Percentiles rank a stretch among this genome's conserved stretches.
Conservation (phyloP, 2,329 filamentous ascomycete genomes). For the Exophiala aquamarina region DNA sequence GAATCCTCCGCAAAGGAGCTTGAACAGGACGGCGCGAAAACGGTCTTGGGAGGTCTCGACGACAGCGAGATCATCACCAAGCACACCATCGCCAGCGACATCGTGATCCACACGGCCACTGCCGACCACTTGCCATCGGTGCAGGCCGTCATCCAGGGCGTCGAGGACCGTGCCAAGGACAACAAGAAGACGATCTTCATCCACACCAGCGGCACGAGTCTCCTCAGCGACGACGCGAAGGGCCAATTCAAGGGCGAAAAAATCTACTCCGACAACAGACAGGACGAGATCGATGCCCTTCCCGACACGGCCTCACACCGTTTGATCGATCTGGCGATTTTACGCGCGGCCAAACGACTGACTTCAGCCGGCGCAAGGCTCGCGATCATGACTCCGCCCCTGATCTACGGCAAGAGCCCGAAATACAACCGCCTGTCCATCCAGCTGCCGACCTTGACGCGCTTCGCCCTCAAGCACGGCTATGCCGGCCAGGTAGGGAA, state of each 20-base stretch:
- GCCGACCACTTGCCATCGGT: conserved; percentile 50
- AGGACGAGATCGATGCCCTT: conserved; percentile 42
- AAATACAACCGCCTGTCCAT: conserved; percentile 45
- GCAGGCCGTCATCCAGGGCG: conserved; percentile 45
- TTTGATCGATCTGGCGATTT: conserved; percentile 46
- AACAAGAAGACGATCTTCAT: conserved; percentile 47
- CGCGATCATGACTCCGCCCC: conserved; percentile 49
- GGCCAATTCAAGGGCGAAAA: conserved; percentile 38
- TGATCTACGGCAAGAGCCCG: conserved; percentile 48
- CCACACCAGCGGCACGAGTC: conserved; percentile 48
- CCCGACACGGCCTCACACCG: conserved; percentile 46
- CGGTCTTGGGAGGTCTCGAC: conserved; percentile 43
- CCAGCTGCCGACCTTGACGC: conserved; percentile 48
- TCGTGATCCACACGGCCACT: conserved; percentile 51
- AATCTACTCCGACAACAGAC: conserved; percentile 45
- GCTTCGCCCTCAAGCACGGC: conserved; percentile 51
- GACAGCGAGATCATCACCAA: conserved; percentile 42
- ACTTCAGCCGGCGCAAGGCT: conserved; percentile 43
- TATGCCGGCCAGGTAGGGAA: conserved; percentile 47
- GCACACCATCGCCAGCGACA: conserved; percentile 40
- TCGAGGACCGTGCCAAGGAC: conserved; percentile 39
- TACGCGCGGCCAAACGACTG: conserved; percentile 37
- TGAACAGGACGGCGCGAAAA: conserved; percentile 37
- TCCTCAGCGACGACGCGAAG: conserved; percentile 40
- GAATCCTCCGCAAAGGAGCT: conserved; percentile 18